Evolutionary conservation across 306 rosid genomes (phyloP), one percentile per base, ranked within the genome.

Genomic region (Elaeagnus macrophylla): DNA sequence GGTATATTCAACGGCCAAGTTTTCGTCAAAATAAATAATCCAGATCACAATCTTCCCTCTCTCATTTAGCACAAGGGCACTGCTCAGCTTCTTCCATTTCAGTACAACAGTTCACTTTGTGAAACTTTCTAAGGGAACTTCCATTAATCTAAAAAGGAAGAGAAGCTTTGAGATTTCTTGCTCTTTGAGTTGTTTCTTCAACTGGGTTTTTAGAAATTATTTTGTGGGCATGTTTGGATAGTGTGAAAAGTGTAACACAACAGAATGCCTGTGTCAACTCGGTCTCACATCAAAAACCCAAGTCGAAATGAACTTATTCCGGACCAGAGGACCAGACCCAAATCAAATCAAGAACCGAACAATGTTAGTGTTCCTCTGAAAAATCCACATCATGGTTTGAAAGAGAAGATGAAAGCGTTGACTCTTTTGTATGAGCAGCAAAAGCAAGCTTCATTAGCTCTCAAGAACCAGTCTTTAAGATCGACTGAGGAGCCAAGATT

Each of bases 351-450:
- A 77, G 83, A 72, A 52, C 59, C 49, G 7, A 51, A 13, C 37
- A 48, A 32, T 16, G 11, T 57, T 39, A 64, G 45, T 61, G 60
- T 60, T 69, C 66, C 76, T 0, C 47, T 64, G 39, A 66, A 88
- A 77, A 84, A 86, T 57, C 95, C 93, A 1, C 99, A 91, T 70
- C 93, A 87, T 67, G 87, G 95, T 7, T 75, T 87, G 58, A 91
- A 87, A 64, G 96, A 91, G 73, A 87, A 91, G 76, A 81, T 91
- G 77, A 82, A 72, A 59, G 87, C 95, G 6, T 68, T 91, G 20
- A 91, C 95, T 7, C 80, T 80, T 7, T 67, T 87, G 18, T 87
- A 91, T 61, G 99, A 91, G 72, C 95, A 85, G 56, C 99, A 91
- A 53, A 87, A 84, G 67, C 93, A 72, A 67, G 86, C 89, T 42